These are phyloP conservation scores for Phialophora tarda DNA, from an alignment of 2,329 filamentous ascomycete genomes.

Conservation along the genomic window DNA sequence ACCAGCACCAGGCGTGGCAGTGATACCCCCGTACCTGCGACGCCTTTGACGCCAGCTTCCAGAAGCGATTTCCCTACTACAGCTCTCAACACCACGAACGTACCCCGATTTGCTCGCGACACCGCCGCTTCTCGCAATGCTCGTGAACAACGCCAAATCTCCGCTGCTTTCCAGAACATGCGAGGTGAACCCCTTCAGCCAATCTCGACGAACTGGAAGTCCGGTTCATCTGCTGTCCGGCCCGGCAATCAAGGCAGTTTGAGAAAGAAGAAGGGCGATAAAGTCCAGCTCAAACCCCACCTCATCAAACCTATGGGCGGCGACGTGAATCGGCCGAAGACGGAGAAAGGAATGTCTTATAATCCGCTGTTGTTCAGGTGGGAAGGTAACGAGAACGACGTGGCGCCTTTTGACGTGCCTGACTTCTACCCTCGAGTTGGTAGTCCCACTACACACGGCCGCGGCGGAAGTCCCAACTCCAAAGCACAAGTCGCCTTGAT, in stretches of 20 bases:
- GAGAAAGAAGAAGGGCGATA: conserved; percentile 55
- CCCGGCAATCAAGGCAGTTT: conserved; percentile 40
- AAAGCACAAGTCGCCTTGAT: conserved; percentile 69
- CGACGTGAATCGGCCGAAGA: conserved; percentile 78
- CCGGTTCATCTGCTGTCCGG: conserved; percentile 44
- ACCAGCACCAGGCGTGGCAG: conserved; percentile 40
- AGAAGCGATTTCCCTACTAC: conserved; percentile 55
- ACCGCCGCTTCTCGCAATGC: conserved; percentile 70
- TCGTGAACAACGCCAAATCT: conserved; percentile 64
- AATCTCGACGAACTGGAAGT: conserved; percentile 65
- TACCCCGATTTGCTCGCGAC: conserved; percentile 68
- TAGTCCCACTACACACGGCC: conserved; percentile 32
- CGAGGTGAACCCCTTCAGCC: conserved; percentile 56
- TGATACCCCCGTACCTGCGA: conserved; percentile 57
- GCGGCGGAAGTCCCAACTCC: conserved; percentile 32
- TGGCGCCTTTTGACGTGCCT: conserved; percentile 76
- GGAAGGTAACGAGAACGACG: conserved; percentile 93
- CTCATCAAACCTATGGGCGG: conserved; percentile 84
- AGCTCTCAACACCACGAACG: conserved; percentile 33
- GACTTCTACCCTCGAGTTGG: conserved; percentile 40
- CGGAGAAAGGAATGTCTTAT: conserved; percentile 93
- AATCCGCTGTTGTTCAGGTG: conserved; percentile 85
- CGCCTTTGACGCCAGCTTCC: conserved; percentile 61
- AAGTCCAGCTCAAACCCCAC: conserved; percentile 72
- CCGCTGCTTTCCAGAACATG: conserved; percentile 48